Evolutionary conservation across 139 green algal species (phyloP), one percentile per base, ranked within the genome.

Genomic region (Picochlorum sp.): DNA sequence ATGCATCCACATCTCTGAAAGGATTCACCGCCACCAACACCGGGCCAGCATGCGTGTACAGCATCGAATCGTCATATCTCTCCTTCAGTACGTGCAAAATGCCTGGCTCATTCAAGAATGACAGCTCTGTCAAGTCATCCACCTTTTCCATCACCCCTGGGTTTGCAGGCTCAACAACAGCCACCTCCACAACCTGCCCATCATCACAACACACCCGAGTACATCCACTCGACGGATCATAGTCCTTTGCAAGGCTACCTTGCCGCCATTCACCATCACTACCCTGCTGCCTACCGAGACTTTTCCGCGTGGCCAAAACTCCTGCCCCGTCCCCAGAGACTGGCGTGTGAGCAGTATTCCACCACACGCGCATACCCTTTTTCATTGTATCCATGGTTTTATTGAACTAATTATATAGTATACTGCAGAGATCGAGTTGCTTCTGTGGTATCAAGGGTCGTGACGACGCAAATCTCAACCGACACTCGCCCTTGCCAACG

Each of bases 11-110:
- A 10, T 30, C 9, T 65, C 88, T 88, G 80, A 88, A 94, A 3
- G 87, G 87, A 66, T 95, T 95, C 32, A 96, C 61, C 1, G 90
- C 89, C 38, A 97, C 89, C 8, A 97, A 76, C 45, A 97, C 86
- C 0, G 85, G 84, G 0, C 90, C 90, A 3, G 81, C 79, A 6
- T 70, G 75, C 0, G 89, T 93, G 76, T 97, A 97, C 24, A 97
- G 89, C 2, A 67, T 41, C 45, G 90, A 79, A 6, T 58, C 41
- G 1, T 47, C 49, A 59, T 73, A 80, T 18, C 78, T 60, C 60
- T 77, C 52, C 5, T 68, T 32, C 55, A 97, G 72, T 68, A 83
- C 83, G 73, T 89, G 70, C 37, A 96, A 67, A 28, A 97, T 89
- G n/a, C 76, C 81, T 0, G 90, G 89, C 77, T 95, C 86, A 57